Conservation (phyloP, 164 flowering plant species). For the Akebia trifoliata region DNA sequence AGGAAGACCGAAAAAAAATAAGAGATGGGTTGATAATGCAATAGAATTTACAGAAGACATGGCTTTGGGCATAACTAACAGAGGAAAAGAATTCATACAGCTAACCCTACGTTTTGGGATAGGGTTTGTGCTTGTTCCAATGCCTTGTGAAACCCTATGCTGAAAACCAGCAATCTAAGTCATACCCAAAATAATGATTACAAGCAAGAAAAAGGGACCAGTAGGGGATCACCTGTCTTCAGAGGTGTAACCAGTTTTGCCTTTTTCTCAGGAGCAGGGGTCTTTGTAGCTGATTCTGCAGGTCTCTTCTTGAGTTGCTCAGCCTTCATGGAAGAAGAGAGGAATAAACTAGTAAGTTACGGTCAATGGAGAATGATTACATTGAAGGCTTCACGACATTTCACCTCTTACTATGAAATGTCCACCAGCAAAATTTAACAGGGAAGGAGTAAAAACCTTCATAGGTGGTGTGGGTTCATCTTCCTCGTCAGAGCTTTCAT, state of each 20-base stretch:
- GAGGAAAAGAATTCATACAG: no score
- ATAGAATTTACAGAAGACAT: no score
- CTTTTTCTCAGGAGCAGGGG: constrained; percentile 56
- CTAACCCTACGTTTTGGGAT: no score
- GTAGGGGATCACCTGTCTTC: constrained; percentile 45
- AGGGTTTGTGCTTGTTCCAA: no score
- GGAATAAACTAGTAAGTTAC: not conserved
- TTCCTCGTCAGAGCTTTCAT: constrained; percentile 27
- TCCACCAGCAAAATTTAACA: not conserved
- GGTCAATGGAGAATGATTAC: not conserved
- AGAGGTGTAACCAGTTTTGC: constrained; percentile 59
- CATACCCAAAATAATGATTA: not conserved
- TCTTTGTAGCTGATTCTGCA: constrained; percentile 37
- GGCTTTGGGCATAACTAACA: no score
- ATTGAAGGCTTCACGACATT: not conserved
- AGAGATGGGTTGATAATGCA: no score
- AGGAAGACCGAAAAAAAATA: no score
- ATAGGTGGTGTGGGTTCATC: constrained; percentile 57
- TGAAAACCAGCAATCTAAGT: no score
- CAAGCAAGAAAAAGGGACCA: not conserved
- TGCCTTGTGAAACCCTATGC: no score
- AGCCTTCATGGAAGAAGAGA: constrained; percentile 22
- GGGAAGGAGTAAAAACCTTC: constrained; percentile 28
- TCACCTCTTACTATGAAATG: not conserved
- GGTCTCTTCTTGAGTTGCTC: constrained; percentile 54